A percentile compares a stretch with the other conserved stretches of the same genome.
Evolutionary conservation across 371 early-diverging fungal species (phyloP).

Genomic region (Dichotomocladium elegans): DNA sequence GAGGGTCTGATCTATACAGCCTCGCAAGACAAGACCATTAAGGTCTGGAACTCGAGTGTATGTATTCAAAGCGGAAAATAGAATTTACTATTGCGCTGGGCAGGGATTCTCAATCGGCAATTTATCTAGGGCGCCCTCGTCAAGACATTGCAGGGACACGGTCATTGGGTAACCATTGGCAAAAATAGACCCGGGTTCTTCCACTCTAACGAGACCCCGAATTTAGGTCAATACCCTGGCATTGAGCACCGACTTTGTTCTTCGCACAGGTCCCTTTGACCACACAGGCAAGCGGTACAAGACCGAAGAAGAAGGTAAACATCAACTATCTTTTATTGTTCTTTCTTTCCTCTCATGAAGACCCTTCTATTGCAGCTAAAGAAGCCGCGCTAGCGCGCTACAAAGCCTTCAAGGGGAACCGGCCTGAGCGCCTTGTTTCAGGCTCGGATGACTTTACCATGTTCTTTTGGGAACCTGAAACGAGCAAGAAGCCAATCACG

Average conservation of each 20-base stretch:
- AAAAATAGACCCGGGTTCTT: too few relatives aligned
- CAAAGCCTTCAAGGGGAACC: conserved; percentile 62
- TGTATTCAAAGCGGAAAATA: neutral
- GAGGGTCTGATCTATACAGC: conserved; percentile 90
- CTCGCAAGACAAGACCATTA: conserved; percentile 90
- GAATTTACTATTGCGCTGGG: too few relatives aligned
- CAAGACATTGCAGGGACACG: conserved; percentile 87
- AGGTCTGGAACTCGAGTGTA: conserved; percentile 80
- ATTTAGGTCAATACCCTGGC: conserved; percentile 91
- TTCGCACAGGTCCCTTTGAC: conserved; percentile 89
- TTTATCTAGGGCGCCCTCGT: conserved; percentile 74
- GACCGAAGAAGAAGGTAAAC: conserved; percentile 58
- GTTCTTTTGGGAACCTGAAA: conserved; percentile 89
- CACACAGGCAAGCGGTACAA: conserved; percentile 68
- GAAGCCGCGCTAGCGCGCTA: conserved; percentile 76
- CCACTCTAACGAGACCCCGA: too few relatives aligned
- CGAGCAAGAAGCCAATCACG: conserved; percentile 80
- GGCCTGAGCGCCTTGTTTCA: conserved; percentile 83
- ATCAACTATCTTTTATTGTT: too few relatives aligned
- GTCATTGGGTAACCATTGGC: conserved; percentile 56
- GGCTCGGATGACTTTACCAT: conserved; percentile 97
- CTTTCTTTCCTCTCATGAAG: too few relatives aligned
- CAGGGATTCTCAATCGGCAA: too few relatives aligned
- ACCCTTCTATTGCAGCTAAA: conserved; percentile 54
- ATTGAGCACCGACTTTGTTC: conserved; percentile 83